Percentiles rank a stretch among this genome's conserved stretches.
phyloP scores from a whole-genome alignment of 1,284 basidiomycete species.

The Ceratobasidium sp. region DNA sequence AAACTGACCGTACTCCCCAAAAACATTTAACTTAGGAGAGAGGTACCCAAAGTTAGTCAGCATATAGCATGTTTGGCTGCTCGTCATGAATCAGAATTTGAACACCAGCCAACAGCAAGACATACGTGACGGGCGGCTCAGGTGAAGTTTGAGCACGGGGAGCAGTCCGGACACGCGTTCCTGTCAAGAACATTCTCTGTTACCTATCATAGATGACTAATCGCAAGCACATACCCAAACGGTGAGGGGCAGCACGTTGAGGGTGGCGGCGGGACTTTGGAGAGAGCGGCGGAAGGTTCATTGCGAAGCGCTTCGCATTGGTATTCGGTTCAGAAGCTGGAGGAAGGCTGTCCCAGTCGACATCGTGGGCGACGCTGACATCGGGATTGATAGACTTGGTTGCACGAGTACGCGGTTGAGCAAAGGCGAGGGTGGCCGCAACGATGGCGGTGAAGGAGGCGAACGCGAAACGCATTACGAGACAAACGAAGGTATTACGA shows the following conservation, averaged over 20 bases:
- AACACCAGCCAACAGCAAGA: background rate
- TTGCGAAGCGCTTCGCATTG: constrained; percentile 37
- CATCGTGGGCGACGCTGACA: background rate
- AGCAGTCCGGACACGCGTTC: constrained; percentile 19
- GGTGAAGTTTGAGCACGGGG: constrained; percentile 18
- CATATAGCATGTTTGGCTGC: constrained; percentile 30
- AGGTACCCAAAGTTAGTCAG: constrained; percentile 19
- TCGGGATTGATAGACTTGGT: background rate
- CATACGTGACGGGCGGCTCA: constrained; percentile 14
- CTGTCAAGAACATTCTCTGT: background rate
- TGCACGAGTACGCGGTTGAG: background rate
- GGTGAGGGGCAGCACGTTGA: background rate
- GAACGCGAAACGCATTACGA: constrained; percentile 2
- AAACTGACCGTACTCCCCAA: constrained; percentile 32
- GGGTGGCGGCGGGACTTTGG: constrained; percentile 21
- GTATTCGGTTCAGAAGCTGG: background rate
- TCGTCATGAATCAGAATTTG: background rate
- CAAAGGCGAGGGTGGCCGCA: background rate
- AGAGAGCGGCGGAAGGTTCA: constrained; percentile 18
- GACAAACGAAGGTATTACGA: background rate
- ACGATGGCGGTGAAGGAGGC: constrained; percentile 10
- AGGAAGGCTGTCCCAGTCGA: background rate
- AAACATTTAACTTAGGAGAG: background rate
- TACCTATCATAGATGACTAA: background rate
- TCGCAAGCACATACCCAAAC: background rate